Base-by-base conservation (phyloP, 1,139 yeast genomes). In the Pichia sp. region DNA sequence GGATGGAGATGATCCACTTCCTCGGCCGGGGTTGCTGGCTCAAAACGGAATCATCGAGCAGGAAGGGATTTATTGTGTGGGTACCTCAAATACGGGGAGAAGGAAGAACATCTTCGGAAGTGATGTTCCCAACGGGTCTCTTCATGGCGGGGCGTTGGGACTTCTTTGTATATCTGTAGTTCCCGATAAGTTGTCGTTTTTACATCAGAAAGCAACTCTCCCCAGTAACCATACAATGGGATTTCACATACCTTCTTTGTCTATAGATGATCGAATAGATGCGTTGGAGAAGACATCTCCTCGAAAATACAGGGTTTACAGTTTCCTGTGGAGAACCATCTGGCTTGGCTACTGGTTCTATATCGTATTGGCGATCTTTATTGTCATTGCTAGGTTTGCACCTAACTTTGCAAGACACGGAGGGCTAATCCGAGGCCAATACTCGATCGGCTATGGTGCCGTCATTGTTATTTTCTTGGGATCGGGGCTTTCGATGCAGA, bases 351-450 rank as follows among this genome's bases (percentile, higher is more conserved):
- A 64, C 57, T 90, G 96, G 96, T 88, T 90, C 69, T 84, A 87
- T 64, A 71, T 85, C 5, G 76, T 80, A 4, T 73, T 90, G 60
- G 96, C 88, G 0, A 78, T 84, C 2, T 82, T 87, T 57, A 78
- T 90, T 40, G 84, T 87, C 26, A 74, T 90, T 45, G 95, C 96
- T 0, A 80, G 85, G 62, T 80, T 82, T 62, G 88, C 82, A 61
- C 97, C 97, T 1, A 76, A 83, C 57, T 89, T 89, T 69, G 96
- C 95, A 4, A 79, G 89, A 58, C 86, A 82, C 62, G 93, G 89
- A 6, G 97, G 96, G 1, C 74, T 81, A n/a, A 79, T 90, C 26
- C 73, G 76, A 58, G 90, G 85, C 3, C 81, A 90, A 67, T 89
- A 87, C 65, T 73, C 88, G 46, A 86, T 90, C 49, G 85, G 86